phyloP scores from a whole-genome alignment of 2,329 filamentous ascomycete species.

The Dactylellina drechsleri region DNA sequence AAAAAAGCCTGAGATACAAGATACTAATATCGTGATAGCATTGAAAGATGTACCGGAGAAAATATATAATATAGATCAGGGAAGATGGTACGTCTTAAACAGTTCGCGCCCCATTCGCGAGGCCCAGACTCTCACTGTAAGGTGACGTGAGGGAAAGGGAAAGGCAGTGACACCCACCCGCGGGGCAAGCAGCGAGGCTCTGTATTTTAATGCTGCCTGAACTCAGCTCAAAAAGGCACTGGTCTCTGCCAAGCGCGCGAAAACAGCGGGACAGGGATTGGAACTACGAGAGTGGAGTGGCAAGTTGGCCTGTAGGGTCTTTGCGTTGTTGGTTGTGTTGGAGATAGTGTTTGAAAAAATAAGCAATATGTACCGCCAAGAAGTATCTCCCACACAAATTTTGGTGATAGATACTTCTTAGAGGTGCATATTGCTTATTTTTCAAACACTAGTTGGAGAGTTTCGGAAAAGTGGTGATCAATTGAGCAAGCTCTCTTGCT shows the following conservation, averaged over 20 bases:
- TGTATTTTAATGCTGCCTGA: conserved; percentile 40
- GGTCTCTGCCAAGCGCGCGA: conserved; percentile 30
- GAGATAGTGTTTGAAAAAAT: too few species aligned
- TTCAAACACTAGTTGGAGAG: too few species aligned
- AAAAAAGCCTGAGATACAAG: conserved; percentile 7
- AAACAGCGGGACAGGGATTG: conserved; percentile 11
- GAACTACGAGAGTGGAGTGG: too few species aligned
- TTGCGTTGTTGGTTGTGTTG: conserved; percentile 27
- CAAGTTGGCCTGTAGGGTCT: not conserved
- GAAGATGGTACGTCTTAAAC: not conserved
- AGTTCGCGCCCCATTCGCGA: not conserved
- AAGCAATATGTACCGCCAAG: too few species aligned
- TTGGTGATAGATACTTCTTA: too few species aligned
- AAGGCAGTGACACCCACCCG: not conserved
- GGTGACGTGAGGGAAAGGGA: conserved; percentile 1
- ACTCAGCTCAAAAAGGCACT: conserved; percentile 11
- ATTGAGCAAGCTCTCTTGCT: too few species aligned
- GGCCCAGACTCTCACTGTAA: not conserved
- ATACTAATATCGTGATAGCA: not conserved
- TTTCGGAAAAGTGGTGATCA: too few species aligned
- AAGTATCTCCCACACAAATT: too few species aligned
- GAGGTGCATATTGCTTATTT: too few species aligned
- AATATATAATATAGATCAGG: conserved; percentile 4
- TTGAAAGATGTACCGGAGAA: not conserved
- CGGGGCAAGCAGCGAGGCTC: conserved; percentile 36